A percentile compares a stretch with the other conserved stretches of the same genome.
Conservation (phyloP, 148 eudicot genomes). For the Vaccinium myrtillus region DNA sequence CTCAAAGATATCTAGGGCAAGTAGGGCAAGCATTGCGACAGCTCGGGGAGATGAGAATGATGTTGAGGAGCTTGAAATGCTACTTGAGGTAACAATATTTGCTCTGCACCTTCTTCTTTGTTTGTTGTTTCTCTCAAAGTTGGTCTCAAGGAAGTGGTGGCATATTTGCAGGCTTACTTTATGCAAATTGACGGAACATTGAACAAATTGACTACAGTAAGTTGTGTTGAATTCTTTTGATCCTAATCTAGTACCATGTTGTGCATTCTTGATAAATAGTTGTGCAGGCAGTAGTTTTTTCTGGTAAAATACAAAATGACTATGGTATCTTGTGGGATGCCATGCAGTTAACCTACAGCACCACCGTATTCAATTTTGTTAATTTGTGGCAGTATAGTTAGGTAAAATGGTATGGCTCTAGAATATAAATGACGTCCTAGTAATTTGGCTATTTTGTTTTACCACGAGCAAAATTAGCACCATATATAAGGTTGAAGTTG, state of each 20-base stretch:
- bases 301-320: neutral
- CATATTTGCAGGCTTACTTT: constrained; percentile 64
- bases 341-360: neutral
- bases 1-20: constrained; percentile 63
- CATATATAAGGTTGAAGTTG: neutral
- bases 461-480: neutral
- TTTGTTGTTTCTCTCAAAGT: constrained; percentile 11
- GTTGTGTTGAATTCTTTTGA: constrained; percentile 7
- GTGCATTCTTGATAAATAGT: neutral
- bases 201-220: constrained; percentile 68
- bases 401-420: neutral
- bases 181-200: constrained; percentile 75
- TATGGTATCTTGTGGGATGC: neutral
- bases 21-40: constrained; percentile 60
- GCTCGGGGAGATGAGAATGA: constrained; percentile 68
- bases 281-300: neutral
- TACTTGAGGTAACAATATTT: constrained; percentile 54
- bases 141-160: constrained; percentile 13
- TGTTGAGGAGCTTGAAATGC: constrained; percentile 78
- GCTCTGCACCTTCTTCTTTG: neutral
- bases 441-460: neutral
- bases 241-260: neutral
- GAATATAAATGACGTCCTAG: neutral
- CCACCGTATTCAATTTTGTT: neutral
- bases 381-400: neutral